Percentiles rank a stretch among this genome's conserved stretches.
Evolutionary conservation across 331 rosid genomes (phyloP).

Genomic region (Prunus yedoensis): DNA sequence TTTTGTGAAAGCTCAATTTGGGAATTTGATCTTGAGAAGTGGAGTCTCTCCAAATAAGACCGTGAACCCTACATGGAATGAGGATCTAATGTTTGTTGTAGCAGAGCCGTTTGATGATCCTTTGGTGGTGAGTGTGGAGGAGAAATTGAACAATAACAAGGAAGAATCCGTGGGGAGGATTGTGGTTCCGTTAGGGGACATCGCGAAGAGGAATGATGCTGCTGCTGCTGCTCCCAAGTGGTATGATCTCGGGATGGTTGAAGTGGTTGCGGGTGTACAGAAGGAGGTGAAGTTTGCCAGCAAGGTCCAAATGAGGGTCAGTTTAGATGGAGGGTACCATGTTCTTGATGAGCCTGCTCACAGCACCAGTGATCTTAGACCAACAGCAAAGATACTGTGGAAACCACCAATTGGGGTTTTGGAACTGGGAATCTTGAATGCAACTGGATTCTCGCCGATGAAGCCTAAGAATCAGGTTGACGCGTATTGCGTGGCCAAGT

Average conservation of each 20-base stretch:
- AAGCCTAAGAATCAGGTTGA: slow-evolving; percentile 37
- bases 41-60: slow-evolving; percentile 8
- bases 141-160: slow-evolving; percentile 16
- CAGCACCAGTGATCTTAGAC: slow-evolving; percentile 46
- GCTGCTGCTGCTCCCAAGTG: slow-evolving; percentile 28
- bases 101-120: slow-evolving; percentile 48
- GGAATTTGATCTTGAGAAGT: slow-evolving; percentile 34
- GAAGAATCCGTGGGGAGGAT: slow-evolving; percentile 36
- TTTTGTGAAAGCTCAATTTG: slow-evolving; percentile 35
- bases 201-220: slow-evolving; percentile 31
- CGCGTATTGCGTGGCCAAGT: slow-evolving; percentile 47
- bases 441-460: slow-evolving; percentile 36
- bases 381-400: slow-evolving; percentile 27
- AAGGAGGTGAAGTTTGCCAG: slow-evolving; percentile 26
- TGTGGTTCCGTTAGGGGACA: slow-evolving; percentile 29
- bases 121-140: slow-evolving; percentile 40
- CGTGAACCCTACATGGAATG: slow-evolving; percentile 47
- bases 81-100: slow-evolving; percentile 50
- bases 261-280: slow-evolving; percentile 1
- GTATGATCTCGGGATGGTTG: slow-evolving; percentile 33
- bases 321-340: slow-evolving; percentile 55
- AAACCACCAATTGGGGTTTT: slow-evolving; percentile 38
- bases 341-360: slow-evolving; percentile 50
- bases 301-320: slow-evolving; percentile 35
- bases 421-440: slow-evolving; percentile 48